A percentile compares a stretch with the other conserved stretches of the same genome.
Evolutionary conservation across 495 filamentous ascomycete species (phyloP).

Genomic region (Daldinia loculata): DNA sequence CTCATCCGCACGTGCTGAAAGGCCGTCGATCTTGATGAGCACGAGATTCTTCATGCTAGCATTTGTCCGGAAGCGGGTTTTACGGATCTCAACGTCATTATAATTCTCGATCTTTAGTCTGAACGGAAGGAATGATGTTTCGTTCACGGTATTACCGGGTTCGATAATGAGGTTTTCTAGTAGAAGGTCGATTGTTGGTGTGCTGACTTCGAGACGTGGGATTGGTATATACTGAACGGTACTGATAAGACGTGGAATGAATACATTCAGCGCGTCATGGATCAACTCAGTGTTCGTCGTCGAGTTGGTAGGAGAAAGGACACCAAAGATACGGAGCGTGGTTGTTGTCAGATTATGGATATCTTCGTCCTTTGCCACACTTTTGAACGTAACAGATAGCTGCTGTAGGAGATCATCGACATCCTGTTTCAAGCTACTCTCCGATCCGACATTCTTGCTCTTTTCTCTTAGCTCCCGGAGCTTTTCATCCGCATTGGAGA

Average conservation of each 20-base stretch:
- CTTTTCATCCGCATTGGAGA: constrained; percentile 74
- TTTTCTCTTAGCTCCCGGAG: constrained; percentile 75
- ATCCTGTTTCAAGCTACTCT: constrained; percentile 74
- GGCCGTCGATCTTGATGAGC: constrained; percentile 77
- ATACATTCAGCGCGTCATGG: constrained; percentile 76
- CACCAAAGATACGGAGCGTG: constrained; percentile 67
- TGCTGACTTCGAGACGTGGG: constrained; percentile 82
- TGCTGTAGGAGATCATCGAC: constrained; percentile 77
- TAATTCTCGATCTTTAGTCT: constrained; percentile 80
- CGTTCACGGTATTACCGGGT: constrained; percentile 84
- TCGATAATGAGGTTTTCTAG: constrained; percentile 92
- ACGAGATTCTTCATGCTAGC: constrained; percentile 73
- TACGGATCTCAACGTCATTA: constrained; percentile 85
- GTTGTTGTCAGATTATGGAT: constrained; percentile 73
- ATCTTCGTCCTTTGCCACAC: constrained; percentile 73
- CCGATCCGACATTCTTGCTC: constrained; percentile 67
- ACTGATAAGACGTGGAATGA: constrained; percentile 79
- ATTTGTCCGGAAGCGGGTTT: constrained; percentile 75
- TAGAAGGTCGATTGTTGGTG: constrained; percentile 83
- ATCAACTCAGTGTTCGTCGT: constrained; percentile 73
- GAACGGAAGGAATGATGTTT: constrained; percentile 88
- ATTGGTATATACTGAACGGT: constrained; percentile 87
- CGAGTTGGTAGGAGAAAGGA: constrained; percentile 66
- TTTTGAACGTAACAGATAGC: constrained; percentile 69
- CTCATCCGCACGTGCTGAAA: constrained; percentile 83